phyloP scores from a whole-genome alignment of 1,284 basidiomycete genomes.

The Cystobasidium slooffiae region DNA sequence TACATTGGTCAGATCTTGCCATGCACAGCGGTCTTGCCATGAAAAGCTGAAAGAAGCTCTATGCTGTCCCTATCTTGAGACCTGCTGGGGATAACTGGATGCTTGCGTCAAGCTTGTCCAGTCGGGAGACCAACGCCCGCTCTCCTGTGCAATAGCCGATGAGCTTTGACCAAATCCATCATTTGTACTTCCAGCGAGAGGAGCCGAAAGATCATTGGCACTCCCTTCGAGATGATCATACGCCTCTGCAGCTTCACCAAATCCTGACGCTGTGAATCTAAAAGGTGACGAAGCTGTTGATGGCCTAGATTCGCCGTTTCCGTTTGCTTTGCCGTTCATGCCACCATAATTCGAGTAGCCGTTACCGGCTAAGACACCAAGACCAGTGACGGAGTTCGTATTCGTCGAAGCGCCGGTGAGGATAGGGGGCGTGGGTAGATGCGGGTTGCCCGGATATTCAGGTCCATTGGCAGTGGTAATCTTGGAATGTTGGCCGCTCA shows the following conservation, averaged over 20 bases:
- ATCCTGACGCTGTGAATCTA: conserved; percentile 19
- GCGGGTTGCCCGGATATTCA: conserved; percentile 23
- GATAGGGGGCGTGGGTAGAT: conserved; percentile 23
- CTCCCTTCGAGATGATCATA: conserved; percentile 10
- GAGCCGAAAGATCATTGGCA: neutral
- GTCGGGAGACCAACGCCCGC: conserved; percentile 28
- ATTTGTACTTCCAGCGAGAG: neutral
- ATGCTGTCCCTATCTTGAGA: neutral
- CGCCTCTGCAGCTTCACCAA: conserved; percentile 1
- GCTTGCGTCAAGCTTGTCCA: conserved; percentile 34
- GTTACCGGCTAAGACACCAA: neutral
- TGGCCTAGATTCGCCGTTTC: conserved; percentile 17
- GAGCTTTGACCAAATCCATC: neutral
- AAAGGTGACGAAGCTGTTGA: conserved; percentile 20
- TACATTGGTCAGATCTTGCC: too few species aligned
- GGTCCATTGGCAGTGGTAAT: conserved; percentile 16
- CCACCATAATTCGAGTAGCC: neutral
- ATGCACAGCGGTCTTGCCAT: too few species aligned
- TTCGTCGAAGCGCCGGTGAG: conserved; percentile 3
- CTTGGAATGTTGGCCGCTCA: neutral
- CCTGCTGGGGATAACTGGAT: neutral
- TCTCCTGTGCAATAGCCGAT: neutral
- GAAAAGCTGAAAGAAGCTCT: neutral
- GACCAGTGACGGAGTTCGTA: conserved; percentile 6
- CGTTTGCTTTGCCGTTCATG: neutral